Evolutionary conservation across 352 stramenopile genomes (phyloP), one percentile per base, ranked within the genome.

Genomic region (Phytophthora idaei): DNA sequence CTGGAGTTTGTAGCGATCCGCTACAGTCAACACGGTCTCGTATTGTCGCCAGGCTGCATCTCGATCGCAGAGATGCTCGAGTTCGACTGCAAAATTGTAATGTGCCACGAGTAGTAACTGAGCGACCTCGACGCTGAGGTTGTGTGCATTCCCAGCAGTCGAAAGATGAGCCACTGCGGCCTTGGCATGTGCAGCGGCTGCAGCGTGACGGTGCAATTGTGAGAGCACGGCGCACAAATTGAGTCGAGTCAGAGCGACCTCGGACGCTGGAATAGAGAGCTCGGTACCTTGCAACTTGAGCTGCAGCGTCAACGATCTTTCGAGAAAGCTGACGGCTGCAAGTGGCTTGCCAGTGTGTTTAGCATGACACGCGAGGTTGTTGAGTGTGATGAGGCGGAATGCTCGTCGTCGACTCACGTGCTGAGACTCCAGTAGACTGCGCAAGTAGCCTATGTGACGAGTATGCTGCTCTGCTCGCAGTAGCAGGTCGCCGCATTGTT

Each of bases 181-280:
- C 17, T 67, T 76, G 11, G 80, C 80, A 67, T 91, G 83, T 51
- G 80, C 64, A 4, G 64, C 71, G 1, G 79, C 80, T 6, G 79
- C 76, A 17, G 67, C 29, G 21, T 91, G 83, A 12, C 77, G 74
- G 17, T 73, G 29, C 21, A 91, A 61, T 50, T 85, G 79, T 1
- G 83, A 90, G 14, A 91, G 71, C 32, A 91, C 80, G 0, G 78
- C 80, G 36, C 80, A 87, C 36, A 90, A 61, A 29, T 90, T 90
- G 44, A 90, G 57, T 54, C 85, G 80, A 46, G 74, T 89, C 45
- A 85, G 68, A 28, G 80, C 82, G 15, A 79, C 47, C 39, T 76
- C 63, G 37, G 73, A 56, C 4, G 34, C 46, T 58, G 54, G 71
- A 50, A 46, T 58, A 39, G 48, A 0, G 15, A 37, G 36, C 25